Conservation (phyloP, 805 yeast genomes). For the Metschnikowia koreensis region DNA sequence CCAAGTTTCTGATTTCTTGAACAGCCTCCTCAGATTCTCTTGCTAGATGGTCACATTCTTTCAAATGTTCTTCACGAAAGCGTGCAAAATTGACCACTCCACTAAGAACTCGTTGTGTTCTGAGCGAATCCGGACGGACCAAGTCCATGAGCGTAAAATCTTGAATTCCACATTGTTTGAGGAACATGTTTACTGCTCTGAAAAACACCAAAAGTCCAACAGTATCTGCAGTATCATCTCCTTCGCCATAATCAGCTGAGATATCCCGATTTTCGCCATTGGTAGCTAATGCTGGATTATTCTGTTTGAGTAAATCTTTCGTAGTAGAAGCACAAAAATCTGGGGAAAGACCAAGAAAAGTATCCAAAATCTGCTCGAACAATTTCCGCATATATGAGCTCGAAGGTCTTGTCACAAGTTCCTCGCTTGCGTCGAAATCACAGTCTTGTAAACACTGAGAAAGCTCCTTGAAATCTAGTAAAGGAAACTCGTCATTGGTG, state of each 20-base stretch:
- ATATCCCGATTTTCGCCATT: not conserved
- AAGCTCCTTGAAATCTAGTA: slow-evolving; percentile 59
- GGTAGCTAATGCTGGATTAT: not conserved
- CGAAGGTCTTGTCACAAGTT: slow-evolving; percentile 56
- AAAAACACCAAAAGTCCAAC: slow-evolving; percentile 52
- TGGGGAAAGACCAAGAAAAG: slow-evolving; percentile 52
- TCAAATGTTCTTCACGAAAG: slow-evolving; percentile 73
- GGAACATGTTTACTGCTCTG: slow-evolving; percentile 57
- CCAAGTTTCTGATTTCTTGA: slow-evolving; percentile 35
- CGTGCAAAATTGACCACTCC: slow-evolving; percentile 85
- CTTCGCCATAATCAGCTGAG: slow-evolving; percentile 3
- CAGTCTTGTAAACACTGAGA: slow-evolving; percentile 59
- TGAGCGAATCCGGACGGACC: slow-evolving; percentile 68
- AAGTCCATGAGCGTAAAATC: slow-evolving; percentile 78
- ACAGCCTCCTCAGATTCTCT: slow-evolving; percentile 50
- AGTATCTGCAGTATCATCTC: slow-evolving; percentile 19
- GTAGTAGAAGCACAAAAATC: slow-evolving; percentile 23
- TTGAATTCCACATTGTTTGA: slow-evolving; percentile 69
- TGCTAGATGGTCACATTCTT: slow-evolving; percentile 64
- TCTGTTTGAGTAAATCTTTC: slow-evolving; percentile 18
- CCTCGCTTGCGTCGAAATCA: slow-evolving; percentile 60
- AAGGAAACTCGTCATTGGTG: slow-evolving; percentile 54
- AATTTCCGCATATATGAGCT: slow-evolving; percentile 52
- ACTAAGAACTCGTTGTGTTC: slow-evolving; percentile 66
- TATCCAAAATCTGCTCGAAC: slow-evolving; percentile 60